Evolutionary conservation across 1,139 yeast species (phyloP), one percentile per base, ranked within the genome.

Genomic region (Meyerozyma elateridarum): DNA sequence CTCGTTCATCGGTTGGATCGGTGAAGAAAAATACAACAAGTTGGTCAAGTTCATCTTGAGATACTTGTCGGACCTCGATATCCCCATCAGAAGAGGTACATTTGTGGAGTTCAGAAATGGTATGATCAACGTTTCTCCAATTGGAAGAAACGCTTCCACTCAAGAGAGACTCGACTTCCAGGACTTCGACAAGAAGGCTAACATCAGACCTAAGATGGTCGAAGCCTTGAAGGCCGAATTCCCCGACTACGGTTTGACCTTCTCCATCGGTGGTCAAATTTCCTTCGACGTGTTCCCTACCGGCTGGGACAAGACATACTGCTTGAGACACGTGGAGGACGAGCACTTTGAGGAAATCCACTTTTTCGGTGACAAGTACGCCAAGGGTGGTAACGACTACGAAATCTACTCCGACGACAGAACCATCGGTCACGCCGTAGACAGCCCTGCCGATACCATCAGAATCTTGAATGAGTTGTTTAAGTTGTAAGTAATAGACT

Each of bases 261-360:
- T 84, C 75, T 91, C 98, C 37, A 91, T 91, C 49, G 98, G 97
- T 61, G 99, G 99, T 49, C 97, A 91, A 74, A 91, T 91, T 61
- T 91, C 98, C 30, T 91, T 91, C 55, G 99, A 91, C 55, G 98
- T 91, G 46, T 91, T 91, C 89, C 99, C 99, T 68, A 85, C 96
- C 44, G 99, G 99, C 54, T 91, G 99, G 99, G 98, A 91, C 65
- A 91, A 93, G 78, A 93, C 98, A 42, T 93, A 89, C 70, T 85
- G 95, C 65, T 78, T 93, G 57, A 88, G 81, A 64, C 98, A 89
- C 66, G 89, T 91, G 51, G 88, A 68, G 51, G 64, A 71, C 41
- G 96, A 89, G 64, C 78, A 82, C 43, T 93, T 89, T 69, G 72
- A 80, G 56, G 73, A 77, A 49, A 87, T 91, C 52, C 97, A 91